phyloP scores from a whole-genome alignment of 495 filamentous ascomycete species.

The Tuber microsphaerosporum region DNA sequence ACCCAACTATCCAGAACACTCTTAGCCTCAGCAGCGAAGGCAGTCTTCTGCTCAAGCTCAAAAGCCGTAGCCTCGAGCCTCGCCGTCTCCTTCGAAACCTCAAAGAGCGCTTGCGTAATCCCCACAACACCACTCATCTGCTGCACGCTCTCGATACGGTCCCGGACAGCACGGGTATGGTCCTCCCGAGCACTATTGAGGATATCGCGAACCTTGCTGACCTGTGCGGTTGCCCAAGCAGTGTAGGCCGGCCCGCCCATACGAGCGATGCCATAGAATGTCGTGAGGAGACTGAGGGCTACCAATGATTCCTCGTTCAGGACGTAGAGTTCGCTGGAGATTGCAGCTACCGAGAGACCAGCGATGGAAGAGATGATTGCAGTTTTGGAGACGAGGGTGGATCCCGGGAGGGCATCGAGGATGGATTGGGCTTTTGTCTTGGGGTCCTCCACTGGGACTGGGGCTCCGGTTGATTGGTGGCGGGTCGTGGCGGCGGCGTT shows the following conservation, averaged over 20 bases:
- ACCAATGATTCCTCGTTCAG: constrained; percentile 97
- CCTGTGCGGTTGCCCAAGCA: constrained; percentile 82
- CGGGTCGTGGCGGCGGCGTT: constrained; percentile 55
- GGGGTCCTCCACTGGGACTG: constrained; percentile 63
- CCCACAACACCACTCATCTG: constrained; percentile 90
- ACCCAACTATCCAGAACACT: constrained; percentile 95
- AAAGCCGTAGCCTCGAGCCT: constrained; percentile 88
- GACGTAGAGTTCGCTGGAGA: constrained; percentile 99
- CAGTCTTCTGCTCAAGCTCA: constrained; percentile 92
- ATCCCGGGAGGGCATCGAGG: constrained; percentile 79
- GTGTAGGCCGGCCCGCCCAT: constrained; percentile 86
- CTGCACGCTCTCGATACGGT: constrained; percentile 83
- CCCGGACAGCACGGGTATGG: constrained; percentile 90
- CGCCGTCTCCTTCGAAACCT: constrained; percentile 98
- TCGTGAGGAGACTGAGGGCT: constrained; percentile 75
- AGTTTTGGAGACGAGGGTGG: constrained; percentile 81
- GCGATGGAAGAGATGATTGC: constrained; percentile 90
- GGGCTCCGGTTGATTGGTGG: constrained; percentile 66
- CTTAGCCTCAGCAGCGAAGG: constrained; percentile 86
- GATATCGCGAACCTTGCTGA: constrained; percentile 81
- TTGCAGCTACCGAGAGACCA: constrained; percentile 83
- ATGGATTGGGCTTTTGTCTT: constrained; percentile 93
- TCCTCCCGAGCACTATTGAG: constrained; percentile 86
- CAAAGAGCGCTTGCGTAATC: constrained; percentile 91
- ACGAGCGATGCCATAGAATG: constrained; percentile 82